Percentiles rank a stretch among this genome's conserved stretches.
phyloP scores from a whole-genome alignment of 805 yeast genomes.

The Zygoascus bituminiphila region DNA sequence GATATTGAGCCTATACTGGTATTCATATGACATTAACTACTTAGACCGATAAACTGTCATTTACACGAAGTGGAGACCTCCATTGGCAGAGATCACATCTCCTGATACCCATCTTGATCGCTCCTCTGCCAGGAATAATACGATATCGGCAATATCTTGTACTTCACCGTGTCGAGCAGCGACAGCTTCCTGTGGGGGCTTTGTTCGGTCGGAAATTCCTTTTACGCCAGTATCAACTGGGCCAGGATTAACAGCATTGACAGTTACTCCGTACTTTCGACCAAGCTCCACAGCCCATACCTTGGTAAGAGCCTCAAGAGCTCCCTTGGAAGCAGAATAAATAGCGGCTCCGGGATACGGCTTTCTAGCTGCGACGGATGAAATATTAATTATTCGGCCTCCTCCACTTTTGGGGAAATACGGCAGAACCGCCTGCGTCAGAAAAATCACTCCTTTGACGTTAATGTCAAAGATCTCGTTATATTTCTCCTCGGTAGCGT shows the following conservation, averaged over 20 bases:
- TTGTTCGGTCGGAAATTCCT: constrained; percentile 5
- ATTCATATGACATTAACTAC: too few species aligned
- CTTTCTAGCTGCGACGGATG: constrained; percentile 9
- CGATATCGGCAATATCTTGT: constrained; percentile 13
- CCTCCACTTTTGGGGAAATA: constrained; percentile 9
- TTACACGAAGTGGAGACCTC: constrained; percentile 9
- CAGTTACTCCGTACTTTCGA: constrained; percentile 10
- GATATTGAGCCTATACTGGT: too few species aligned
- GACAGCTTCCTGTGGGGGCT: constrained; percentile 5
- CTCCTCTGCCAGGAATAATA: constrained; percentile 13
- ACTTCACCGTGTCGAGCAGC: constrained; percentile 6
- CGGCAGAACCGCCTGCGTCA: constrained; percentile 13
- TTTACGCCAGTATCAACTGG: constrained; percentile 14
- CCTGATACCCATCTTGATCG: constrained; percentile 16
- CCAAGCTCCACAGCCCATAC: constrained; percentile 15
- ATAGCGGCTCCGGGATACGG: constrained; percentile 7
- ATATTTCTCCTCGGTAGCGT: constrained; percentile 11
- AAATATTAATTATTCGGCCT: constrained; percentile 15
- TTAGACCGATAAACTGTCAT: too few species aligned
- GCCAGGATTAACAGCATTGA: constrained; percentile 16
- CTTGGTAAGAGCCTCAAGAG: constrained; percentile 15
- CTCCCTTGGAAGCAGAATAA: constrained; percentile 16
- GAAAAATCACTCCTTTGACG: constrained; percentile 14
- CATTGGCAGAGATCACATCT: constrained; percentile 12
- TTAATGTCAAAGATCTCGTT: constrained; percentile 11